A percentile compares a stretch with the other conserved stretches of the same genome.
Evolutionary conservation across 1,284 basidiomycete genomes (phyloP).

Genomic region (Athelia sp.): DNA sequence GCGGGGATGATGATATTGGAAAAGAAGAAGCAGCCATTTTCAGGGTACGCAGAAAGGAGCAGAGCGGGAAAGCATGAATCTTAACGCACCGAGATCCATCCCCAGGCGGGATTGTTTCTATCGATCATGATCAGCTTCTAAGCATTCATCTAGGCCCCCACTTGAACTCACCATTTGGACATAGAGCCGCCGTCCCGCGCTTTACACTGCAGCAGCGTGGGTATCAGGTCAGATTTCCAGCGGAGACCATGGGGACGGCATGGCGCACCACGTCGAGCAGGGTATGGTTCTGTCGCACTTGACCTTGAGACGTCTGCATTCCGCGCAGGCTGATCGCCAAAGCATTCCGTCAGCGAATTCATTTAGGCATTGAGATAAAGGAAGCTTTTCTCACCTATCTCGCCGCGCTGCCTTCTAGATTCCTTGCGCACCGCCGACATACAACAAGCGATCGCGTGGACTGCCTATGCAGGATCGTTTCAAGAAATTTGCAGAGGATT

Average conservation of each 20-base stretch:
- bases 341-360: slow-evolving; percentile 45
- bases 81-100: slow-evolving; percentile 39
- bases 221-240: slow-evolving; percentile 1
- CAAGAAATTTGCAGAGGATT: background rate
- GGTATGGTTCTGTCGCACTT: slow-evolving; percentile 26
- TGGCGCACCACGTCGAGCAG: slow-evolving; percentile 30
- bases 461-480: background rate
- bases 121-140: background rate
- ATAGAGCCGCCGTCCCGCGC: slow-evolving; percentile 42
- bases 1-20: too few species aligned
- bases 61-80: background rate
- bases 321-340: slow-evolving; percentile 32
- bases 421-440: background rate
- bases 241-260: background rate
- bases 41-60: slow-evolving; percentile 2
- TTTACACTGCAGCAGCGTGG: slow-evolving; percentile 28
- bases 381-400: too few species aligned
- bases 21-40: too few species aligned
- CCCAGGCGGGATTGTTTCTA: slow-evolving; percentile 45
- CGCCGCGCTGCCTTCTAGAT: slow-evolving; percentile 8
- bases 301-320: slow-evolving; percentile 15
- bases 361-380: slow-evolving; percentile 22
- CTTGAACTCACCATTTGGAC: slow-evolving; percentile 35
- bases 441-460: background rate
- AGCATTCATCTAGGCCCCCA: slow-evolving; percentile 3